Conservation (phyloP, 306 rosid genomes). For the Cucurbita ficifolia region DNA sequence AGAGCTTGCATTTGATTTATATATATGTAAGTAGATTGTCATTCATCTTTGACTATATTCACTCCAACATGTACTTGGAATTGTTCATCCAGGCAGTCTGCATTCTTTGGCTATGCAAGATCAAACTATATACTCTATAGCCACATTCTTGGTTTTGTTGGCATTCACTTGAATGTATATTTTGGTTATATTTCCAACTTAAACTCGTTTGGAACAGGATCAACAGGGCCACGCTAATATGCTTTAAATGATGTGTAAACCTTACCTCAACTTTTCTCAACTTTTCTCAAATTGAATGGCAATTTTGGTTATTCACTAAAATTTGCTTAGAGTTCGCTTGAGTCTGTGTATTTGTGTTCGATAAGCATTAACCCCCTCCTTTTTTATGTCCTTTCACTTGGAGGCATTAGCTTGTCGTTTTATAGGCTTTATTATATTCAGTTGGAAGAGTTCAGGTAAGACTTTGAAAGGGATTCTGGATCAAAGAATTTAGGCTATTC, state of each 20-base stretch:
- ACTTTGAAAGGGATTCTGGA: too few species aligned
- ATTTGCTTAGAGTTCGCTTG: too few species aligned
- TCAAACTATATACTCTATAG: neutral
- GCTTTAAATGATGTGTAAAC: neutral
- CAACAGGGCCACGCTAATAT: neutral
- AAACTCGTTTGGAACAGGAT: neutral
- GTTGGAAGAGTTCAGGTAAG: too few species aligned
- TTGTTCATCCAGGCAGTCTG: neutral
- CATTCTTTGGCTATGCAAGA: neutral
- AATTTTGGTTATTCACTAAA: neutral
- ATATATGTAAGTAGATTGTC: neutral
- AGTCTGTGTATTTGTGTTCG: too few species aligned
- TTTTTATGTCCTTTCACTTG: neutral
- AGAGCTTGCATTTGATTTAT: slow-evolving; percentile 15
- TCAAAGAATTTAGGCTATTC: too few species aligned
- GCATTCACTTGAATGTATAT: neutral
- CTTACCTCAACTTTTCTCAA: neutral
- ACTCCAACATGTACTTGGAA: slow-evolving; percentile 1
- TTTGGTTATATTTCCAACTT: neutral
- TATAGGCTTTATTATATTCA: too few species aligned
- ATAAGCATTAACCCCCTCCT: neutral
- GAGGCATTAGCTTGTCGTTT: neutral
- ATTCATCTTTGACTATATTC: neutral
- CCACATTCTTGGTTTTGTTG: too few species aligned
- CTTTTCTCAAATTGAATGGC: neutral